Base-by-base conservation (phyloP, 2,329 filamentous ascomycete species). In the Exophiala sp. region DNA sequence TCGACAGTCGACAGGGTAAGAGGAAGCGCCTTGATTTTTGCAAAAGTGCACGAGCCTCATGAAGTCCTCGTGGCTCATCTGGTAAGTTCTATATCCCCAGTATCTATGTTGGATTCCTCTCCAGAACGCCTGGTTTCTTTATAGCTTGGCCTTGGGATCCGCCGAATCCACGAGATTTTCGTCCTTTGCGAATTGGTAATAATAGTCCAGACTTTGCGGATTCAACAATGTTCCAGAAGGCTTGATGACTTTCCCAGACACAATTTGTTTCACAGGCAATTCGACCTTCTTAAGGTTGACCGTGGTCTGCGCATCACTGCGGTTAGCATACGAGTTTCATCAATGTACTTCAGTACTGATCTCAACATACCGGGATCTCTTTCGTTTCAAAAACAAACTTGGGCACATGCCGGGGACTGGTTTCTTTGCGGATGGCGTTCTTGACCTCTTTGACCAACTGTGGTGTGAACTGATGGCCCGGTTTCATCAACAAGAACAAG, bases 281-380 rank as follows among this genome's bases (percentile, higher is more conserved):
- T 93, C 87, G 2, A 93, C 87, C 66, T 93, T 93, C 66, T 93
- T 93, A 43, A 87, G 68, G 63, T 91, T 93, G 55, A 93, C 81
- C 0, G 87, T 93, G 0, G 82, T 86, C 81, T 88, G 40, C 3
- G 37, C 18, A 40, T 14, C 13, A 24, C n/a, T 22, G 22, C 21
- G 18, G 30, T 48, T 29, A 48, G 46, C 39, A 38, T 34, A 41
- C 24, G 9, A 5, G 9, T 18, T 39, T 19, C 21, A 10, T 41
- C 9, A n/a, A 5, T 14, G 2, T n/a, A 11, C 32, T n/a, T 14
- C 16, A 35, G 5, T 5, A 7, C 6, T 8, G 45, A 19, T 1
- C 13, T 8, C 19, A 24, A 53, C 27, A 9, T 52, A 87, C 85
- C 53, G 87, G 88, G 63, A 93, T 89, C 59, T 86, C 87, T 14